These are phyloP conservation scores for Cutaneotrichosporon arboriforme DNA, from an alignment of 1,284 basidiomycete species.

Conservation along the genomic window DNA sequence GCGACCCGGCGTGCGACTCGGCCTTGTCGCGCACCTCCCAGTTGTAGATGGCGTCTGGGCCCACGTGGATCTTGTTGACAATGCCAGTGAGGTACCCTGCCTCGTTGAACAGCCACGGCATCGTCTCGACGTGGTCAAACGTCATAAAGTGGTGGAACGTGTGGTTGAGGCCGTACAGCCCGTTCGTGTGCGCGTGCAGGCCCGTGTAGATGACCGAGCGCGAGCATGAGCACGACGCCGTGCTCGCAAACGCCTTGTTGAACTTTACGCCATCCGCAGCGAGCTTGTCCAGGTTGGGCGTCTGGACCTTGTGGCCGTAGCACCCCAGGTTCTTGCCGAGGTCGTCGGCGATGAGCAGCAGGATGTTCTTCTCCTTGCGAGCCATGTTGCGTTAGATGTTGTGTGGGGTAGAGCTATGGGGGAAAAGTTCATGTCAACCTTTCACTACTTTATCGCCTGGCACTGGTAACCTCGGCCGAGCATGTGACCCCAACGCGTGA, in stretches of 20 bases:
- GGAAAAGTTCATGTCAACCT: too few species aligned
- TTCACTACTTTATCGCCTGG: too few species aligned
- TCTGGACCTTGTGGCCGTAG: constrained; percentile 17
- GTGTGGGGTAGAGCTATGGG: too few species aligned
- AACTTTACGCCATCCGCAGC: constrained; percentile 18
- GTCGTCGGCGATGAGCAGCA: constrained; percentile 27
- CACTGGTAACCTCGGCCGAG: too few species aligned
- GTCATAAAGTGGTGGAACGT: constrained; percentile 20
- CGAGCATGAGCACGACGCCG: constrained; percentile 21
- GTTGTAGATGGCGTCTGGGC: constrained; percentile 18
- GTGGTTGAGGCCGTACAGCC: constrained; percentile 24
- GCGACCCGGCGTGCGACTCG: constrained; percentile 11
- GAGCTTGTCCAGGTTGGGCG: constrained; percentile 21
- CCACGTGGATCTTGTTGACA: constrained; percentile 25
- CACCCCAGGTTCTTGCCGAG: constrained; percentile 21
- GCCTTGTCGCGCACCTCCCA: constrained; percentile 17
- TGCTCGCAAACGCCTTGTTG: constrained; percentile 22
- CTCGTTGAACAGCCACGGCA: constrained; percentile 21
- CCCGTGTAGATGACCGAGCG: constrained; percentile 26
- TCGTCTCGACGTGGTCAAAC: constrained; percentile 18
- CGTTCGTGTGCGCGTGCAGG: constrained; percentile 28
- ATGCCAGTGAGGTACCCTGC: constrained; percentile 22
- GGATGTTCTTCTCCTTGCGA: constrained; percentile 12
- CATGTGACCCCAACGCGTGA: too few species aligned
- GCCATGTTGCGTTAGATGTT: too few species aligned